Base-by-base conservation (phyloP, 257 asterid species). In the Scutellaria minor region DNA sequence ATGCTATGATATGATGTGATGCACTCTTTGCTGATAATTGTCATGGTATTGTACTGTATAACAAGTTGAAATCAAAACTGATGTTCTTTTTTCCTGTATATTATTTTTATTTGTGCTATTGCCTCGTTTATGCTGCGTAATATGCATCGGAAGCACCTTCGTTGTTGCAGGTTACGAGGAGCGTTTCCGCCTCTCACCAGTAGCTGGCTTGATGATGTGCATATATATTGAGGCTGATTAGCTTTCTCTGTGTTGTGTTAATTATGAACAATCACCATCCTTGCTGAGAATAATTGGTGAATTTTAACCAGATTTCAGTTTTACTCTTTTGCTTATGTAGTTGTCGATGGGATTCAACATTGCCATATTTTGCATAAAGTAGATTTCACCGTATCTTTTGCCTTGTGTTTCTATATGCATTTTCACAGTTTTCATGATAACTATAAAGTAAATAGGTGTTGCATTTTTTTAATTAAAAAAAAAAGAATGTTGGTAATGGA, bases 21-120 rank as follows among this genome's bases (percentile, higher is more conserved):
- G 3, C 24, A 46, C 52, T 50, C 47, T 42, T n/a, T 42, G 44
- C 44, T 57, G 14, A 66, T 2, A 2, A 48, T 59, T 31, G 68
- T 62, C 35, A 31, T 31, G 4, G 37, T 31, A 9, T 66, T 6
- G 35, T 68, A 24, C 15, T 48, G 18, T 54, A 42, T 50, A 35
- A 14, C 39, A 53, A 64, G 15, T 5, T 56, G 37, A 45, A 55
- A 15, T 41, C 64, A 54, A 44, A 51, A 52, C 44, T 76, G 12
- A 46, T 45, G 13, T 41, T 55, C 15, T 52, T 11, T 53, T 11
- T 18, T 37, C 44, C 22, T 55, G 14, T 37, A 40, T 9, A 11
- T 31, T 66, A 9, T 31, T 10, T 22, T 22, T 11, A 27, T 39
- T 72, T 63, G n/a, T 31, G 13, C 22, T 51, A 9, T 20, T 5